These are phyloP conservation scores for Bathelium albidoporum DNA, from an alignment of 495 filamentous ascomycete genomes.

Conservation along the genomic window DNA sequence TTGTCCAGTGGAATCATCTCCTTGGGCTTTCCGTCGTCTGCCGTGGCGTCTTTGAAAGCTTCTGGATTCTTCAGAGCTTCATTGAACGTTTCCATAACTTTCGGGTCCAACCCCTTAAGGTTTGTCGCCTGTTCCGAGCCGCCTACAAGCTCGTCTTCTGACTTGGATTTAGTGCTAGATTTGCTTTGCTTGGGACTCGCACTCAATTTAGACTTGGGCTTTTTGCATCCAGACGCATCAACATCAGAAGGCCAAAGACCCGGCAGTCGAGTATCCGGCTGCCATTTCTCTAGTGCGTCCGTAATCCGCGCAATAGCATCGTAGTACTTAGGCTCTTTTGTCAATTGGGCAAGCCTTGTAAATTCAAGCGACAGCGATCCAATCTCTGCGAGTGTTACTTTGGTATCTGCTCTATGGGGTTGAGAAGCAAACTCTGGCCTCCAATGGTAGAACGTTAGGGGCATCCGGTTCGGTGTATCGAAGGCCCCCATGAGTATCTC, in stretches of 20 bases:
- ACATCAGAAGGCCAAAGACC: constrained; percentile 77
- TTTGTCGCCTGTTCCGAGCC: not conserved
- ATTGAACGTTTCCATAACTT: not conserved
- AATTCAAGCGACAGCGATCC: constrained; percentile 92
- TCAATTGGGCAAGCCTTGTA: constrained; percentile 85
- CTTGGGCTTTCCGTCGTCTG: not conserved
- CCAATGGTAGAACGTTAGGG: constrained; percentile 78
- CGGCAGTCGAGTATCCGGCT: constrained; percentile 61
- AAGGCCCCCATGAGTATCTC: constrained; percentile 87
- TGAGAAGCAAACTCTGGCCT: constrained; percentile 54
- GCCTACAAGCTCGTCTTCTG: not conserved
- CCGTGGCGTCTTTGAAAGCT: not conserved
- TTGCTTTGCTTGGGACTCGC: not conserved
- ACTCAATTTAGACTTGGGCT: not conserved
- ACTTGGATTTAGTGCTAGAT: not conserved
- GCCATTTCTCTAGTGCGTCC: constrained; percentile 69
- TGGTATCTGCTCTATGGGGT: constrained; percentile 53
- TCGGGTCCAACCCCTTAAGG: not conserved
- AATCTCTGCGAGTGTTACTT: constrained; percentile 68
- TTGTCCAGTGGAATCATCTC: not conserved
- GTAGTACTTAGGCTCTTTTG: constrained; percentile 78
- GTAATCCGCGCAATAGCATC: constrained; percentile 92
- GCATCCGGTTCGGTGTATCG: constrained; percentile 96
- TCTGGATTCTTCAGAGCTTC: not conserved
- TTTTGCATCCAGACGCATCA: constrained; percentile 49